A percentile compares a stretch with the other conserved stretches of the same genome.
Evolutionary conservation across 2,329 filamentous ascomycete genomes (phyloP).

Genomic region (Botrytis squamosa): DNA sequence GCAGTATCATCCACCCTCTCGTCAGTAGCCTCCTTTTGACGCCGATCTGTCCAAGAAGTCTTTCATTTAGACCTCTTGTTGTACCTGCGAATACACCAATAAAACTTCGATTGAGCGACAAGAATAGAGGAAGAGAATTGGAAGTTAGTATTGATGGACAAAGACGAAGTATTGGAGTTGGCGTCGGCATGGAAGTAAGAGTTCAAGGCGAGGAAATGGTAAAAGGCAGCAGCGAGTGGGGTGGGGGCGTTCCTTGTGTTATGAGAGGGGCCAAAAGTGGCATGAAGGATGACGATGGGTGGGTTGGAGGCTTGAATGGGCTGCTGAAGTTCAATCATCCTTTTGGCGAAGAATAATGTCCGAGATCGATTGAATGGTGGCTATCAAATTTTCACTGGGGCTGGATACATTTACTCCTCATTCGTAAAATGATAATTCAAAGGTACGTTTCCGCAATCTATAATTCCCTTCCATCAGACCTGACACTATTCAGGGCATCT

Average conservation of each 20-base stretch:
- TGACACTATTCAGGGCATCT: neutral
- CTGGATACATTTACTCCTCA: neutral
- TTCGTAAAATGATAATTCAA: neutral
- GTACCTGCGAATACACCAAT: constrained; percentile 84
- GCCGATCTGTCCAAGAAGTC: constrained; percentile 86
- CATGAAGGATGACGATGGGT: constrained; percentile 76
- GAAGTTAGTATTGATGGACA: constrained; percentile 80
- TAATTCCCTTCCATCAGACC: neutral
- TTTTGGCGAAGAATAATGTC: constrained; percentile 67
- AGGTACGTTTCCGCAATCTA: constrained; percentile 2
- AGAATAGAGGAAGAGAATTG: constrained; percentile 72
- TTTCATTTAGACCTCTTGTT: constrained; percentile 89
- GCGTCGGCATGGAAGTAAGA: constrained; percentile 77
- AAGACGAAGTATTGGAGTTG: constrained; percentile 61
- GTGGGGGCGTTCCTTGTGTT: constrained; percentile 86
- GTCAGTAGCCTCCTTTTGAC: constrained; percentile 87
- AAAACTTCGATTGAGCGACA: constrained; percentile 75
- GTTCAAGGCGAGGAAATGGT: constrained; percentile 83
- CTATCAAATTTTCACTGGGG: neutral
- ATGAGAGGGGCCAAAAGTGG: constrained; percentile 59
- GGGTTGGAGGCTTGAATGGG: constrained; percentile 93
- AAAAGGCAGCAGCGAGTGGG: constrained; percentile 49
- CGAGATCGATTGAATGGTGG: neutral
- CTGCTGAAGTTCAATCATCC: constrained; percentile 97
- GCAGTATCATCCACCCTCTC: constrained; percentile 89